Base-by-base conservation (phyloP, 805 yeast species). In the Pichia kluyveri region DNA sequence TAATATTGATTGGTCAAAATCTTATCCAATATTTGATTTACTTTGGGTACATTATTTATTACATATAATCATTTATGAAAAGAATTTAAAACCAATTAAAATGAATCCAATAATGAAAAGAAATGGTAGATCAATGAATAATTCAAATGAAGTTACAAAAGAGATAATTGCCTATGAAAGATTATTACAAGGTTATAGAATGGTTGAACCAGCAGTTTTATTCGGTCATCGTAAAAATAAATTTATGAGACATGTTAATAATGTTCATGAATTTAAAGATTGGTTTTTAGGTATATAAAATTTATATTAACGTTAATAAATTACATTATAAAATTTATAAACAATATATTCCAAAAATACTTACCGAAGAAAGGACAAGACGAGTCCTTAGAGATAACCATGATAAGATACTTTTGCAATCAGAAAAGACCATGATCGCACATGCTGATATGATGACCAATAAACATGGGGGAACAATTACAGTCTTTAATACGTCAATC, bases 1-100 rank as follows among this genome's bases (percentile, higher is more conserved):
- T 34, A 15, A 34, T 34, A 34, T 34, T n/a, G 52, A 49, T 19
- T 79, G 85, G 80, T 65, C 76, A 2, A 51, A 55, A 19, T 66
- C 61, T 48, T 65, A 68, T 43, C 75, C 79, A 5, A 63, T 63
- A 36, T 80, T 82, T 30, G 83, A 82, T 56, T 59, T 82, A 17
- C 57, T 75, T 32, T 83, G 90, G 90, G 63, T 83, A 41, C 81
- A 80, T 54, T 82, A 80, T 56, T 50, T 83, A n/a, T 68, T 72
- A 37, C 75, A 75, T 45, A 72, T 74, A 51, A 55, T 82, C 48
- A 44, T 80, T 10, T 61, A 71, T 46, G 61, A 60, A 46, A 79
- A 78, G 38, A 51, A 49, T 7, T 44, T 60, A 44, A 58, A 60
- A 23, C 62, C 67, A 11, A 44, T 59, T 30, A 57, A 58, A 40